Conservation (phyloP, 163 green algal genomes). For the Volvox carteri region DNA sequence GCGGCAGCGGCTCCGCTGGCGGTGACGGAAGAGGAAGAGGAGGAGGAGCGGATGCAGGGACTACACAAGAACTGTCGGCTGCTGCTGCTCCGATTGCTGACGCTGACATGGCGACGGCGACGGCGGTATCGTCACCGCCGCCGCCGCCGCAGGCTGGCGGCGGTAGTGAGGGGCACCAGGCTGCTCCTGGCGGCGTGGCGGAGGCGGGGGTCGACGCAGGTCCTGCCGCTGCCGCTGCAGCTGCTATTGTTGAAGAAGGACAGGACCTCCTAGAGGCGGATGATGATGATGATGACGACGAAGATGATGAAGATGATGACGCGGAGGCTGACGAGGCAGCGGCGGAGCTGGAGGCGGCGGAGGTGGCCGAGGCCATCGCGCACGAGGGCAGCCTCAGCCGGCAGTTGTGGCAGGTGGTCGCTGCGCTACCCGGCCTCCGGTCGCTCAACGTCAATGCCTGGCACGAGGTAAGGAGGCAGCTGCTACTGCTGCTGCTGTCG, state of each 20-base stretch:
- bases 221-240: too few species aligned
- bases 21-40: not conserved
- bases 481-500: not conserved
- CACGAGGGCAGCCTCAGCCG: not conserved
- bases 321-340: not conserved
- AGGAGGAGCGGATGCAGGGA: too few species aligned
- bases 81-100: not conserved
- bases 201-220: not conserved
- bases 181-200: not conserved
- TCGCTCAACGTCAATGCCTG: conserved; percentile 47
- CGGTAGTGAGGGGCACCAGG: not conserved
- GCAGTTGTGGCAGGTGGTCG: conserved; percentile 34
- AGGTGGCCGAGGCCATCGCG: not conserved
- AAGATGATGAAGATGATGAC: not conserved
- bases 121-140: not conserved
- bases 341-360: conserved; percentile 10
- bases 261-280: not conserved
- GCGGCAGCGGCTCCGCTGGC: too few species aligned
- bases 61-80: not conserved
- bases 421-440: conserved; percentile 12
- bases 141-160: not conserved
- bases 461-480: conserved; percentile 27
- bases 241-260: too few species aligned
- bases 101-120: not conserved
- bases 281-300: not conserved